Conservation (phyloP, 139 green algal genomes). For the Haematococcus lacustris region DNA sequence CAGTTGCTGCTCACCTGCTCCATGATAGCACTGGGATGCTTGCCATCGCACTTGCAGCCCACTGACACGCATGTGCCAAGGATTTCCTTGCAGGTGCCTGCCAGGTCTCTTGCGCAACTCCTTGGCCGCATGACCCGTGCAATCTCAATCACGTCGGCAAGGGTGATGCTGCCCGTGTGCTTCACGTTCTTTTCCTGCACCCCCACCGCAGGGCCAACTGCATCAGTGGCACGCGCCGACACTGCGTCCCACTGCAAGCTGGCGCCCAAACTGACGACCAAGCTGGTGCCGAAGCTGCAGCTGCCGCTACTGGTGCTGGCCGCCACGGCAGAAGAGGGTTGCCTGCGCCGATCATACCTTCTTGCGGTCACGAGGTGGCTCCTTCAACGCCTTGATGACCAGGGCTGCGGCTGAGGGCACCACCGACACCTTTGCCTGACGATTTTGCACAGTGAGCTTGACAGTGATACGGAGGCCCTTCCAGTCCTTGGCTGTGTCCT, state of each 20-base stretch:
- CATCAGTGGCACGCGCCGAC: too few species aligned
- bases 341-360: too few species aligned
- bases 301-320: too few species aligned
- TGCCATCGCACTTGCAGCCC: constrained; percentile 93
- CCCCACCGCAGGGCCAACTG: too few species aligned
- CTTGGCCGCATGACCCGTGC: constrained; percentile 90
- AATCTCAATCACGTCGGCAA: constrained; percentile 95
- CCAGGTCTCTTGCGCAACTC: constrained; percentile 80
- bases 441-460: constrained; percentile 98
- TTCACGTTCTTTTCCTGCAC: constrained; percentile 97
- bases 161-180: constrained; percentile 91
- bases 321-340: too few species aligned
- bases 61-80: constrained; percentile 92
- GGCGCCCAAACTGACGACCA: too few species aligned
- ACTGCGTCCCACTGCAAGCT: too few species aligned
- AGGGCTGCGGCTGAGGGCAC: constrained; percentile 91
- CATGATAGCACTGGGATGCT: constrained; percentile 89
- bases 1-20: constrained; percentile 61
- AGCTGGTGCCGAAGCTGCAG: too few species aligned
- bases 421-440: constrained; percentile 94
- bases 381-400: constrained; percentile 98
- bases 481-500: constrained; percentile 99
- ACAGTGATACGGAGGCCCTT: constrained; percentile 96
- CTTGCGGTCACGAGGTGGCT: constrained; percentile 88
- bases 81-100: constrained; percentile 97